Evolutionary conservation across 768 basidiomycete species (phyloP).

Genomic region (Grammothele lineata): DNA sequence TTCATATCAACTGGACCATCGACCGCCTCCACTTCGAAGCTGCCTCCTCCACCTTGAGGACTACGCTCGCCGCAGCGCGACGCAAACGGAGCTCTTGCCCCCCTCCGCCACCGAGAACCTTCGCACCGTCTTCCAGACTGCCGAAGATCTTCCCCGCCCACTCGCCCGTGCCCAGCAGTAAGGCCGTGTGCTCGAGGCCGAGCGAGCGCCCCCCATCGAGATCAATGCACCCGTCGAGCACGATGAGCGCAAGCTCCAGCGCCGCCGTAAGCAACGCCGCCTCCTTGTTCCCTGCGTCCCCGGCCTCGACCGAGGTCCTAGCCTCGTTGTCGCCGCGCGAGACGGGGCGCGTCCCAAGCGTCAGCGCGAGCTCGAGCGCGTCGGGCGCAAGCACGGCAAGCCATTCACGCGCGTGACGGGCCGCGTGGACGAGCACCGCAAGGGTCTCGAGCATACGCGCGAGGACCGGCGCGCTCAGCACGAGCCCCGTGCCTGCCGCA

Average conservation of each 20-base stretch:
- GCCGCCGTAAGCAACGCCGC: constrained; percentile 71
- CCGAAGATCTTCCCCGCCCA: constrained; percentile 75
- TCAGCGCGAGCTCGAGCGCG: constrained; percentile 77
- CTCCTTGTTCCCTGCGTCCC: constrained; percentile 40
- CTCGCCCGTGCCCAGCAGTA: constrained; percentile 70
- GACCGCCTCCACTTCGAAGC: constrained; percentile 63
- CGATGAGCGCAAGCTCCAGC: constrained; percentile 72
- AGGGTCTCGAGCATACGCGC: constrained; percentile 74
- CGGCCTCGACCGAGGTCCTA: constrained; percentile 1
- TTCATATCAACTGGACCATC: constrained; percentile 51
- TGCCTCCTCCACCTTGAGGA: constrained; percentile 76
- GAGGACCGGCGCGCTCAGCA: constrained; percentile 75
- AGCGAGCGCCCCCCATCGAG: constrained; percentile 74
- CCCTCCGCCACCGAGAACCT: constrained; percentile 62
- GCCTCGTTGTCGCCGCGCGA: constrained; percentile 32
- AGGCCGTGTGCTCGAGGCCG: constrained; percentile 66
- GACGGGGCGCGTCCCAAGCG: constrained; percentile 65
- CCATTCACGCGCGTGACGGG: constrained; percentile 78
- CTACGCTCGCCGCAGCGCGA: constrained; percentile 72
- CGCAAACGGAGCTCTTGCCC: constrained; percentile 55
- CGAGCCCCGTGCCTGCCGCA: constrained; percentile 75
- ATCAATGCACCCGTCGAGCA: constrained; percentile 71
- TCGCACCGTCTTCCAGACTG: constrained; percentile 59
- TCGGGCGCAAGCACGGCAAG: constrained; percentile 77
- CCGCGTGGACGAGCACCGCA: constrained; percentile 76